These are phyloP conservation scores for Paramecium sexaurelia DNA, from an alignment of 73 alveolate species.

Conservation along the genomic window DNA sequence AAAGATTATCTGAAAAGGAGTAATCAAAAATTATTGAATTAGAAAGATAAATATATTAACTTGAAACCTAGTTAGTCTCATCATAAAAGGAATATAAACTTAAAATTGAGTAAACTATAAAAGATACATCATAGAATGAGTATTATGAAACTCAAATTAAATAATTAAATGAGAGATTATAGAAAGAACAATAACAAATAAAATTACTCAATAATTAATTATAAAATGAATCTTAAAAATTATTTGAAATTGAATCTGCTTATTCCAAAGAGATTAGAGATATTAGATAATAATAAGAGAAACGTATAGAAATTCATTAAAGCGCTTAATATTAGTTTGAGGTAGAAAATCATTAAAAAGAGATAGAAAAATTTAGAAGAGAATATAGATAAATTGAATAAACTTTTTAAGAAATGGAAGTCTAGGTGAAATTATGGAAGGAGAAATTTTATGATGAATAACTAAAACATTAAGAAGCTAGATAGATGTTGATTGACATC, in stretches of 20 bases:
- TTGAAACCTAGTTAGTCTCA: not conserved
- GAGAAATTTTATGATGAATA: constrained; percentile 43
- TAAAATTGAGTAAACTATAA: not conserved
- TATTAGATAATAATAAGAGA: not conserved
- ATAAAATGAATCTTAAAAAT: not conserved
- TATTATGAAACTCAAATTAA: not conserved
- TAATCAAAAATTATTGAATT: not conserved
- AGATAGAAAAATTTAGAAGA: not conserved
- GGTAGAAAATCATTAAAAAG: not conserved
- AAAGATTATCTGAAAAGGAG: not conserved
- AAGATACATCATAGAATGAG: not conserved
- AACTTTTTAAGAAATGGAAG: not conserved
- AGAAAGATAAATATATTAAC: not conserved
- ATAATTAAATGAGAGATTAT: not conserved
- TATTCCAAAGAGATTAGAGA: not conserved
- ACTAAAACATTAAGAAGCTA: not conserved
- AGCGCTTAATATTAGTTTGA: not conserved
- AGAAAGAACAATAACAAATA: not conserved
- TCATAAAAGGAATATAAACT: not conserved
- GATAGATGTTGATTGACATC: not conserved
- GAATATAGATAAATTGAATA: not conserved
- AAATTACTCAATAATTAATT: not conserved
- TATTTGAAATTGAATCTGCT: not conserved
- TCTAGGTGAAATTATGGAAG: constrained; percentile 27
- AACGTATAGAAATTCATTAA: not conserved